Evolutionary conservation across 1,284 basidiomycete genomes (phyloP).

Genomic region (Xerocomus amazonicus): DNA sequence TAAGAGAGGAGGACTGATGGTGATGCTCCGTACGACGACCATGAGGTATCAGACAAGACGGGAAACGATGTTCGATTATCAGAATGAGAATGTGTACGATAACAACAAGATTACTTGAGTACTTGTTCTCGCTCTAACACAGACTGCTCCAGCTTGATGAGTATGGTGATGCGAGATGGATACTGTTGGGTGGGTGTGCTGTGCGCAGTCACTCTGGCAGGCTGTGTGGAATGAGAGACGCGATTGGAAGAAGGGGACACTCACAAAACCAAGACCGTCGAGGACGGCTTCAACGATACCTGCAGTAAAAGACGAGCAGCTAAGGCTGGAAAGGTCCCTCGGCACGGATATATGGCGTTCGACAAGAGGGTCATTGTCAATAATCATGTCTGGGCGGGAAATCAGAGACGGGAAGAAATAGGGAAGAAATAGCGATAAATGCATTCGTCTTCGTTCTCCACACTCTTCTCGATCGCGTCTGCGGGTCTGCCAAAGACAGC

Average conservation of each 20-base stretch:
- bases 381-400: conserved; percentile 83
- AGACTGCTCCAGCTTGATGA: conserved; percentile 90
- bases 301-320: conserved; percentile 94
- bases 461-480: conserved; percentile 92
- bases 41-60: conserved; percentile 11
- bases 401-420: conserved; percentile 5
- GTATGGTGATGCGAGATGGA: conserved; percentile 85
- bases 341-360: conserved; percentile 93
- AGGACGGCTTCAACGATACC: conserved; percentile 97
- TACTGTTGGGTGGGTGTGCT: conserved; percentile 80
- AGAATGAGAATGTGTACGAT: background rate
- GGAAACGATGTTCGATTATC: no score
- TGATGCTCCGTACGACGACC: conserved; percentile 41
- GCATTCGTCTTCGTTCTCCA: conserved; percentile 97
- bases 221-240: conserved; percentile 49
- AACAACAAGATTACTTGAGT: conserved; percentile 45
- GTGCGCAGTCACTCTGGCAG: conserved; percentile 95
- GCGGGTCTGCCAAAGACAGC: conserved; percentile 92
- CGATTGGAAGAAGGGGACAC: conserved; percentile 35
- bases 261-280: conserved; percentile 91
- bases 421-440: conserved; percentile 27
- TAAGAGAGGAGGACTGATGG: conserved; percentile 56
- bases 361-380: conserved; percentile 92
- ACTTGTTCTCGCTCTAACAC: conserved; percentile 88
- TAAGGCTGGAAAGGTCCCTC: conserved; percentile 89